Conservation (phyloP, 331 rosid species). For the Pyrus hybrid region DNA sequence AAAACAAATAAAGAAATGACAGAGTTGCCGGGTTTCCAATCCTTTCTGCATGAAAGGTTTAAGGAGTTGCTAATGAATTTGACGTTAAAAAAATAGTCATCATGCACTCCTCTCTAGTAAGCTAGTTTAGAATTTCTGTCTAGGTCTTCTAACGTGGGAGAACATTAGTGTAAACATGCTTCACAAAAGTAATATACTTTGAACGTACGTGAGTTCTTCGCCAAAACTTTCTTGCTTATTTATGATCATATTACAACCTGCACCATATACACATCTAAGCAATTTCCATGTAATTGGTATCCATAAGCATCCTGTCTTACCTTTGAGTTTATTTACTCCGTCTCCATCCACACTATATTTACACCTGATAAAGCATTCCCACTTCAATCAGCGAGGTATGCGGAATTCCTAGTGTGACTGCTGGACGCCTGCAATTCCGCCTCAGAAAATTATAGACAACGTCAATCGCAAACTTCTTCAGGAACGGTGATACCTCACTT, state of each 20-base stretch:
- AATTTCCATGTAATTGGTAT: neutral
- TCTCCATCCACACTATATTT: neutral
- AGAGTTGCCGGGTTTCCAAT: neutral
- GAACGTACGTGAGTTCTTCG: neutral
- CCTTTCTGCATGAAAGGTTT: neutral
- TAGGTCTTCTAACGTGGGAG: neutral
- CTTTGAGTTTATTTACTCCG: neutral
- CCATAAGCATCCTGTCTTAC: neutral
- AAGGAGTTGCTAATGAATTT: too few relatives aligned
- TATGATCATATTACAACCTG: neutral
- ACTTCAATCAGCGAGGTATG: constrained; percentile 28
- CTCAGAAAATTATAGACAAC: constrained; percentile 20
- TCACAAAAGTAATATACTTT: neutral
- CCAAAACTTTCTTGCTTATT: neutral
- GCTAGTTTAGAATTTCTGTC: neutral
- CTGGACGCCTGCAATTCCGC: constrained; percentile 24
- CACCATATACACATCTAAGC: neutral
- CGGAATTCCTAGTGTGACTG: constrained; percentile 22
- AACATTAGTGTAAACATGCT: neutral
- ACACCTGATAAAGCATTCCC: constrained; percentile 24
- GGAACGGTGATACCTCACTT: constrained; percentile 14
- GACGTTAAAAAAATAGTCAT: neutral
- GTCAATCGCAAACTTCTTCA: constrained; percentile 25
- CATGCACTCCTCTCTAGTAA: neutral
- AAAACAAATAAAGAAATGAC: too few relatives aligned